These are phyloP conservation scores for Mycena capillaripes DNA, from an alignment of 768 basidiomycete species.

Conservation along the genomic window DNA sequence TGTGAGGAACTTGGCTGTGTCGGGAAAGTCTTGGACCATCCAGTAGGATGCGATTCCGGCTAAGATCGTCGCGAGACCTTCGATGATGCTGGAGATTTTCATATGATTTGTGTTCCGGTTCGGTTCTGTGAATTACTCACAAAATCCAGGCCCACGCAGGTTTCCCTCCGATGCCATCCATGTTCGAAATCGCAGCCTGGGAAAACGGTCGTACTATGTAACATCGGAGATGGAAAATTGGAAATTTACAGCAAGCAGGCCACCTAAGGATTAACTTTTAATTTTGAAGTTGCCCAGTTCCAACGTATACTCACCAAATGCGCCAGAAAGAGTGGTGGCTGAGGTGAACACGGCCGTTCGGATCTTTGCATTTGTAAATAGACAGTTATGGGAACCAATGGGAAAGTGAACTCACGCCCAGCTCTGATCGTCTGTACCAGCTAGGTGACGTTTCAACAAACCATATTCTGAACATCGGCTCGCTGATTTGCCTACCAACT, in stretches of 20 bases:
- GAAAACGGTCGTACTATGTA: neutral
- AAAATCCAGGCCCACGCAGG: constrained; percentile 68
- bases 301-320: too few species aligned
- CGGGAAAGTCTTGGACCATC: constrained; percentile 85
- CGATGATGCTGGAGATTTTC: constrained; percentile 70
- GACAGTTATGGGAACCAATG: neutral
- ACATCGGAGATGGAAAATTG: neutral
- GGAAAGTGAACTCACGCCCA: constrained; percentile 60
- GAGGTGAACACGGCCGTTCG: constrained; percentile 83
- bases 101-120: neutral
- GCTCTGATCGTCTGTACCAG: constrained; percentile 87
- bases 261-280: too few species aligned
- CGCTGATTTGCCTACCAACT: constrained; percentile 25
- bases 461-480: neutral
- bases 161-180: constrained; percentile 77
- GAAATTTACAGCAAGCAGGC: constrained; percentile 23
- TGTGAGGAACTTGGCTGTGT: constrained; percentile 78
- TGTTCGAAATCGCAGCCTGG: constrained; percentile 76
- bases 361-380: constrained; percentile 9
- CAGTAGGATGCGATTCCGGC: constrained; percentile 74
- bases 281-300: too few species aligned
- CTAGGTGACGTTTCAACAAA: constrained; percentile 46
- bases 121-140: constrained; percentile 40
- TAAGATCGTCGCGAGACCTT: constrained; percentile 78
- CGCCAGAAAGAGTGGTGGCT: constrained; percentile 84